phyloP scores from a whole-genome alignment of 208 protist species.

The Crithidia acanthocephali region DNA sequence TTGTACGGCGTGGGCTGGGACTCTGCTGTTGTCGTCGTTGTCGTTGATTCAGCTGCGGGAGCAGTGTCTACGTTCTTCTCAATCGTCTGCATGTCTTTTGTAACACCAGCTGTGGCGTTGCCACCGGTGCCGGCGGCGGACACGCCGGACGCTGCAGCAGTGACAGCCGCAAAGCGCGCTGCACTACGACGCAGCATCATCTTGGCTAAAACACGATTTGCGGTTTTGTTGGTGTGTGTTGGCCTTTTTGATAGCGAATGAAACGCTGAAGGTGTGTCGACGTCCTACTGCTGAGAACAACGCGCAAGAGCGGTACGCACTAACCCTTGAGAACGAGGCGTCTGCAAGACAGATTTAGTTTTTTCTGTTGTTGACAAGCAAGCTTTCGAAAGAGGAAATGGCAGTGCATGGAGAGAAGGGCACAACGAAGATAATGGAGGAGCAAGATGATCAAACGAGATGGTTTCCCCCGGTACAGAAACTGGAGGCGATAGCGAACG shows the following conservation, averaged over 20 bases:
- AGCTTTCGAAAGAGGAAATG: too few species aligned
- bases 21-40: background rate
- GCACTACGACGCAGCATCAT: constrained; percentile 28
- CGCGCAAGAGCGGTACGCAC: too few species aligned
- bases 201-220: too few species aligned
- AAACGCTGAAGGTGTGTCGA: too few species aligned
- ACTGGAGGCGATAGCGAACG: too few species aligned
- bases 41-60: too few species aligned
- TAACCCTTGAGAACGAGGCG: too few species aligned
- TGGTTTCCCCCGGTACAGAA: too few species aligned
- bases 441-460: too few species aligned
- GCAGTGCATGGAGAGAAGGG: background rate
- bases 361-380: too few species aligned
- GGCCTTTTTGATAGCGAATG: background rate
- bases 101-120: background rate
- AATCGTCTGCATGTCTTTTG: constrained; percentile 1
- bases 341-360: background rate
- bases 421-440: background rate
- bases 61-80: background rate
- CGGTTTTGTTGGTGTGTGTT: too few species aligned
- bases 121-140: constrained; percentile 1
- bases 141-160: background rate
- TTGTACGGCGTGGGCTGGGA: constrained; percentile 13
- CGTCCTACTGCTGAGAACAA: too few species aligned
- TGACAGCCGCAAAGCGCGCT: constrained; percentile 12